Conservation (phyloP, 225 moss, liverwort and hornwort species). For the Lunularia cruciata region DNA sequence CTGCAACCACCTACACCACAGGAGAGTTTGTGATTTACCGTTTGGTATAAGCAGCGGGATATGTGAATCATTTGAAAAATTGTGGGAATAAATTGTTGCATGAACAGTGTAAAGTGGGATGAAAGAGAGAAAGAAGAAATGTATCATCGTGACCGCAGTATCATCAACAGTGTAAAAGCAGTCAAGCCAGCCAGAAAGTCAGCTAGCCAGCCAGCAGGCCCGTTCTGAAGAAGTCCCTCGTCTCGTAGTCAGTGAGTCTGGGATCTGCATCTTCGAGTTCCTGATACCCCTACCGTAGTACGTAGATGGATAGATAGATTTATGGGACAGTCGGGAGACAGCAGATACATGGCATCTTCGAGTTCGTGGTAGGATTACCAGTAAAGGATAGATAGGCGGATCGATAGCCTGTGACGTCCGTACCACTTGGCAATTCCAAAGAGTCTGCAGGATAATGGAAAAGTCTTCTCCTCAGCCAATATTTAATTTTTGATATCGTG, state of each 20-base stretch:
- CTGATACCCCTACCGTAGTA: too few species aligned
- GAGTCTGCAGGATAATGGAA: background rate
- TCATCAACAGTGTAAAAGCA: constrained; percentile 1
- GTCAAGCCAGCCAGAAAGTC: background rate
- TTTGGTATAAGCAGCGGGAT: background rate
- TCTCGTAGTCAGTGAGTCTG: background rate
- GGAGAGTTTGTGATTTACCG: constrained; percentile 2
- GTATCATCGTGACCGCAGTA: background rate
- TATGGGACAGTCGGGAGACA: too few species aligned
- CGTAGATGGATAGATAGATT: too few species aligned
- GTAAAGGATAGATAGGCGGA: background rate
- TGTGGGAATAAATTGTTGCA: too few species aligned
- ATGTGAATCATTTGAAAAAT: too few species aligned
- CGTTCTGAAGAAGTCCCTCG: too few species aligned
- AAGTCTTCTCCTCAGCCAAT: background rate
- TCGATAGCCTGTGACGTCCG: background rate
- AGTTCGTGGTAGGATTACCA: background rate
- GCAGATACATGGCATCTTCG: background rate
- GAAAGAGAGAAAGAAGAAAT: constrained; percentile 1
- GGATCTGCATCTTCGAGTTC: background rate
- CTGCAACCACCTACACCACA: background rate
- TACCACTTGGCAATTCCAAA: too few species aligned
- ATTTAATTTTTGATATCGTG: background rate
- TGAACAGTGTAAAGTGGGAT: constrained; percentile 5
- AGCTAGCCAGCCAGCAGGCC: too few species aligned